Percentiles rank a stretch among this genome's conserved stretches.
Conservation (phyloP, 768 basidiomycete genomes). For the Chiua virens region DNA sequence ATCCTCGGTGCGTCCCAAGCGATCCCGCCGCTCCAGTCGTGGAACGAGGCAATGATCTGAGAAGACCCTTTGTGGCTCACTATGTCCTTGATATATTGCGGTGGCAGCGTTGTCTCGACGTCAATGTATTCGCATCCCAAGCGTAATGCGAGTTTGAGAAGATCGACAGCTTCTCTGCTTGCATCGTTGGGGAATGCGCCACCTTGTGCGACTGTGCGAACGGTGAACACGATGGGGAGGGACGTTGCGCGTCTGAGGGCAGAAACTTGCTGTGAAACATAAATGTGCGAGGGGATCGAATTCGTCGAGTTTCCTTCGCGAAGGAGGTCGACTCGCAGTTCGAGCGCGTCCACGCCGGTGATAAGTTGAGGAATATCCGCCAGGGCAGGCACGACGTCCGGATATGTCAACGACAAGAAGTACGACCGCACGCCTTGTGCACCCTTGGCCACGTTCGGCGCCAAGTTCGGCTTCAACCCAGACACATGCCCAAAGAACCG, state of each 20-base stretch:
- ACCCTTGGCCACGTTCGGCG: conserved; percentile 43
- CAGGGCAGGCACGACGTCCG: conserved; percentile 75
- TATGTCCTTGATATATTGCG: conserved; percentile 59
- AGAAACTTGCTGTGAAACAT: conserved; percentile 80
- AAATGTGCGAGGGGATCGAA: conserved; percentile 63
- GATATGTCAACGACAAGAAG: conserved; percentile 92
- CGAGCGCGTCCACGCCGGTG: conserved; percentile 87
- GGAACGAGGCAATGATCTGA: conserved; percentile 89
- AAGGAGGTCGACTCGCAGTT: conserved; percentile 91
- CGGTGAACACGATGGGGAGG: conserved; percentile 91
- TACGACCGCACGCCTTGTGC: conserved; percentile 65
- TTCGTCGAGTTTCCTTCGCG: conserved; percentile 48
- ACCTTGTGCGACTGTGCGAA: conserved; percentile 85
- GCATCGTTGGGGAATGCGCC: conserved; percentile 86
- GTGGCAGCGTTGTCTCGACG: conserved; percentile 78
- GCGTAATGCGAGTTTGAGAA: conserved; percentile 76
- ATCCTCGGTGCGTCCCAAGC: conserved; percentile 73
- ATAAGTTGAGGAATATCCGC: conserved; percentile 69
- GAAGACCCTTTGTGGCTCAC: conserved; percentile 64
- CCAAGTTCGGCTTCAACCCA: conserved; percentile 65
- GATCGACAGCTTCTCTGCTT: conserved; percentile 66
- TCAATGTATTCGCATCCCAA: conserved; percentile 92
- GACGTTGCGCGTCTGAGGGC: conserved; percentile 72
- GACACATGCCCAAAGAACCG: conserved; percentile 91
- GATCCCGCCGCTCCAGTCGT: conserved; percentile 87